Evolutionary conservation across 306 rosid genomes (phyloP).

Genomic region (Cucumis hystrix): DNA sequence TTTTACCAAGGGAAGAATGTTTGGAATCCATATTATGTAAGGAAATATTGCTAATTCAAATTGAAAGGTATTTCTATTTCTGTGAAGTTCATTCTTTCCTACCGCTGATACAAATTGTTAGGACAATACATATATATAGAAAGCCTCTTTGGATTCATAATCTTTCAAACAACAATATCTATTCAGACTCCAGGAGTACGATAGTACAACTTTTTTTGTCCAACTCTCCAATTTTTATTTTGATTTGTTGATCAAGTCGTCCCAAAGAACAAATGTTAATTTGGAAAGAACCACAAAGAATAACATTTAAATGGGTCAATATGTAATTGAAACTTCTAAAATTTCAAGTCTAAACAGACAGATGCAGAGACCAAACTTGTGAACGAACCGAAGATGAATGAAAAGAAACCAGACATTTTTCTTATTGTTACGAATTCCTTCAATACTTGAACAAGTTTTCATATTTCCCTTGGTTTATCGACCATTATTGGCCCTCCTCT

Average conservation of each 20-base stretch:
- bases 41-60: too few species aligned
- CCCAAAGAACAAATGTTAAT: not conserved
- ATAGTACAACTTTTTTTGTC: not conserved
- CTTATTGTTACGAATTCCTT: not conserved
- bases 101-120: too few species aligned
- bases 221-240: not conserved
- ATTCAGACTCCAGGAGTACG: not conserved
- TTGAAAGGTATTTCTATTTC: too few species aligned
- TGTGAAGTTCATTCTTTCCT: too few species aligned
- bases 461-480: not conserved
- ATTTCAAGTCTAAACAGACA: not conserved
- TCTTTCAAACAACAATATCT: too few species aligned
- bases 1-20: not conserved
- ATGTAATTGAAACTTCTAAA: not conserved
- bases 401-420: not conserved
- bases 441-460: not conserved
- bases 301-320: not conserved
- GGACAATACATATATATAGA: too few species aligned
- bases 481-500: not conserved
- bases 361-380: not conserved
- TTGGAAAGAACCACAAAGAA: not conserved
- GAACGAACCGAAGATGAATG: not conserved
- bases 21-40: too few species aligned
- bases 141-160: too few species aligned
- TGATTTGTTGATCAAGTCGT: not conserved